Conservation (phyloP, 116 monocot genomes). For the Dioscorea cayenensis region DNA sequence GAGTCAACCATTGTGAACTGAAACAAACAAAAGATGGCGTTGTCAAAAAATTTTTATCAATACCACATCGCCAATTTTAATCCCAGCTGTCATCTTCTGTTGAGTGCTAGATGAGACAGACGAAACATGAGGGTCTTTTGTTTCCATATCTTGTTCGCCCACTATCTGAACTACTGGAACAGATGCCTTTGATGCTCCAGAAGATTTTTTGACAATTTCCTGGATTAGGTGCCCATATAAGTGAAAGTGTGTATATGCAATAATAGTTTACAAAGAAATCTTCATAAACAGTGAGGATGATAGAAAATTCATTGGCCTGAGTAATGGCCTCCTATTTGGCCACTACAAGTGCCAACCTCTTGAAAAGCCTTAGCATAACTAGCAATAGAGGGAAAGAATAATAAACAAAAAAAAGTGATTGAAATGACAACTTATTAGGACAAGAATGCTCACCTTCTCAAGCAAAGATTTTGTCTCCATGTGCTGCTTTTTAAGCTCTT, state of each 20-base stretch:
- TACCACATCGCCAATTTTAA: slow-evolving; percentile 7
- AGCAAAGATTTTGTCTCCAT: slow-evolving; percentile 60
- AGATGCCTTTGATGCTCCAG: slow-evolving; percentile 6
- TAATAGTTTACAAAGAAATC: neutral
- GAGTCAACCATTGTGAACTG: neutral
- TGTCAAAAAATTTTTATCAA: neutral
- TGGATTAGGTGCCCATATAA: neutral
- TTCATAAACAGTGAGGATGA: no score
- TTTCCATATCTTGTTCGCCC: neutral
- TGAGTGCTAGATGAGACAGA: slow-evolving; percentile 5
- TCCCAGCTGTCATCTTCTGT: slow-evolving; percentile 2
- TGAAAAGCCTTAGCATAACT: no score
- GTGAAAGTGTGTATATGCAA: neutral
- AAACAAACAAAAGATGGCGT: neutral
- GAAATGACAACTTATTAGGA: neutral
- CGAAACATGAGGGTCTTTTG: slow-evolving; percentile 7
- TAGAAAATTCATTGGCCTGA: no score
- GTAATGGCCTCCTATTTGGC: no score
- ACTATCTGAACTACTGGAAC: slow-evolving; percentile 1
- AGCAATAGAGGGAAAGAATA: neutral
- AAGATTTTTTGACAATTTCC: slow-evolving; percentile 14
- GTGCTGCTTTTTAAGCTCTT: slow-evolving; percentile 74
- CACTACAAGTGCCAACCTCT: no score
- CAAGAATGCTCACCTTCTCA: slow-evolving; percentile 39
- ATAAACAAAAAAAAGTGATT: neutral